Base-by-base conservation (phyloP, 2,329 filamentous ascomycete genomes). In the Diaporthe australafricana region DNA sequence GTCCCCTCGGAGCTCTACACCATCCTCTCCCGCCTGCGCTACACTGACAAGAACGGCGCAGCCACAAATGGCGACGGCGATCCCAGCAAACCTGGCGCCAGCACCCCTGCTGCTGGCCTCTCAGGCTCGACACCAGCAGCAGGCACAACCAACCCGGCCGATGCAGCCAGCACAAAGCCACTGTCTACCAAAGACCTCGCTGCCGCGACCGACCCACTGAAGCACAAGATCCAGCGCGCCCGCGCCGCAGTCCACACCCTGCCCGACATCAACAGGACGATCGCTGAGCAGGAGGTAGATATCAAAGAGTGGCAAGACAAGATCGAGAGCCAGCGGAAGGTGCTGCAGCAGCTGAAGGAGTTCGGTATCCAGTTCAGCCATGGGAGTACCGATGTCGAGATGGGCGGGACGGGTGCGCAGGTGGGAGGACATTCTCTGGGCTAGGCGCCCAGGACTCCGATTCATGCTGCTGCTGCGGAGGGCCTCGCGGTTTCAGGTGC, bases 221-320 rank as follows among this genome's bases (percentile, higher is more conserved):
- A 94, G 82, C 91, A 95, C 82, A 94, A 94, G 82, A 89, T 98
- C 72, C 92, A 95, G 80, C 92, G 92, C 76, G 95, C 95, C 63
- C 87, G 93, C 63, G 87, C 86, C 42, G 89, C 91, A 76, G 85
- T 95, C 67, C 86, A 87, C 78, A 84, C 85, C 35, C 81, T 96
- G 76, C 92, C 92, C 12, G 93, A 95, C 81, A 89, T 96, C 79
- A 84, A 89, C 22, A 87, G 93, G 68, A 87, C 85, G 6, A 83
- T 92, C 17, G 86, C 86, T 70, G 92, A 94, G 79, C 94, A 96
- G 83, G 86, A 92, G 76, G 87, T 86, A 17, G 93, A 96, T 84
- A 92, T 95, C 25, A 80, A 77, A 47, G 87, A 90, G 76, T 84
- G 95, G 56, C 90, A 94, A 82, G 86, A 84, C 57, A 86, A 88